Evolutionary conservation across 208 protist species (phyloP), one percentile per base, ranked within the genome.

Genomic region (Polymyxa betae): DNA sequence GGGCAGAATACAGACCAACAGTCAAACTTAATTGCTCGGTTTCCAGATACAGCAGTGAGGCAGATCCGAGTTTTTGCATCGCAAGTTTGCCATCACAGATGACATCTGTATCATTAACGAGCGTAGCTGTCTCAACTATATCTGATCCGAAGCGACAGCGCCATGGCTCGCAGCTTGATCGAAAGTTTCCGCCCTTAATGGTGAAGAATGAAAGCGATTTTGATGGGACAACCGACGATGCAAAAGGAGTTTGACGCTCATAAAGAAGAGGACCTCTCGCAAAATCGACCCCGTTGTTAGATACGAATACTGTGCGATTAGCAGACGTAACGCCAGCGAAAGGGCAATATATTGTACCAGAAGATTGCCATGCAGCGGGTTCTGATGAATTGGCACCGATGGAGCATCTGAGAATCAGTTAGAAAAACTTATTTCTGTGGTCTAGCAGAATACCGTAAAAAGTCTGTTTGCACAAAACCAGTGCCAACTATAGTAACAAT

Each of bases 241-340:
- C 72, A 35, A 82, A n/a, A 5, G 49, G 5, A 60, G 5, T 60
- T 60, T 60, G 12, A 60, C 49, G 49, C 5, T 60, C 24, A 29
- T 24, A 60, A 24, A 60, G 12, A 24, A 60, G 24, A n/a, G n/a
- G n/a, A n/a, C n/a, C n/a, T n/a, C 16, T 43, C 16, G 72, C 35
- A 82, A 82, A 82, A 35, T 82, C 72, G n/a, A 43, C 72, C n/a
- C 35, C 72, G 35, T 82, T 82, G 35, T 82, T 82, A 20, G 72
- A 82, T 35, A 82, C 72, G 40, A 82, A 35, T 5, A 45, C 72
- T 35, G n/a, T n/a, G n/a, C 40, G 72, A 40, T n/a, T 82, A n/a
- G 72, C 5, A 43, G 49, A 24, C 49, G 5, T 43, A 38, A 5
- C n/a, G 72, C n/a, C 5, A 35, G 72, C 5, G 16, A 82, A 40